Percentiles rank a stretch among this genome's conserved stretches.
phyloP scores from a whole-genome alignment of 495 filamentous ascomycete species.

The Pyrenula massariospora region DNA sequence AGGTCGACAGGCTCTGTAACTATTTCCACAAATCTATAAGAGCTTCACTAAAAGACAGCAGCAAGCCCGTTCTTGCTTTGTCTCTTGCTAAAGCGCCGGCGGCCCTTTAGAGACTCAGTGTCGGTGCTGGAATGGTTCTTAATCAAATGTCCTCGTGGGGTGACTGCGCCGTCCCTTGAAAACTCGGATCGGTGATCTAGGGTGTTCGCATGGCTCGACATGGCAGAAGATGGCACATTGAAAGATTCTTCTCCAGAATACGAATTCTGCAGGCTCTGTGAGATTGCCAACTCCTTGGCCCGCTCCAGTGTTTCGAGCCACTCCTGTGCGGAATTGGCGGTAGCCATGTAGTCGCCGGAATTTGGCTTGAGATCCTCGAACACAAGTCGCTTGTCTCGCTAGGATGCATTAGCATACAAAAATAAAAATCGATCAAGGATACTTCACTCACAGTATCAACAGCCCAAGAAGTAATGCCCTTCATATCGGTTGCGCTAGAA shows the following conservation, averaged over 20 bases:
- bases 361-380: slow-evolving; percentile 80
- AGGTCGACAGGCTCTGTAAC: no score
- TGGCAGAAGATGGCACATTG: slow-evolving; percentile 56
- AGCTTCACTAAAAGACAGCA: slow-evolving; percentile 51
- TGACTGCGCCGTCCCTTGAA: slow-evolving; percentile 18
- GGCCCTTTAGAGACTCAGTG: slow-evolving; percentile 45
- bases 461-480: slow-evolving; percentile 77
- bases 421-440: slow-evolving; percentile 8
- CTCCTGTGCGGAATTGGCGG: slow-evolving; percentile 53
- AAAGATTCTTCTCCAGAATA: slow-evolving; percentile 61
- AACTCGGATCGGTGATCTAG: slow-evolving; percentile 43
- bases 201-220: slow-evolving; percentile 68
- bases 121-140: slow-evolving; percentile 33
- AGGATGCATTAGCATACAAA: slow-evolving; percentile 7
- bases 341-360: slow-evolving; percentile 31
- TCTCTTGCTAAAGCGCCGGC: slow-evolving; percentile 78
- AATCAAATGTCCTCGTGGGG: slow-evolving; percentile 32
- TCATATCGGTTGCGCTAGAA: slow-evolving; percentile 68
- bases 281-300: slow-evolving; percentile 67
- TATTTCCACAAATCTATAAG: not conserved
- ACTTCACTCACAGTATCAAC: slow-evolving; percentile 73
- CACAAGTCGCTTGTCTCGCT: slow-evolving; percentile 83
- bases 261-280: slow-evolving; percentile 51
- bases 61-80: slow-evolving; percentile 85
- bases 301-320: slow-evolving; percentile 80